Evolutionary conservation across 495 filamentous ascomycete genomes (phyloP).

Genomic region (Tuber melanosporum): DNA sequence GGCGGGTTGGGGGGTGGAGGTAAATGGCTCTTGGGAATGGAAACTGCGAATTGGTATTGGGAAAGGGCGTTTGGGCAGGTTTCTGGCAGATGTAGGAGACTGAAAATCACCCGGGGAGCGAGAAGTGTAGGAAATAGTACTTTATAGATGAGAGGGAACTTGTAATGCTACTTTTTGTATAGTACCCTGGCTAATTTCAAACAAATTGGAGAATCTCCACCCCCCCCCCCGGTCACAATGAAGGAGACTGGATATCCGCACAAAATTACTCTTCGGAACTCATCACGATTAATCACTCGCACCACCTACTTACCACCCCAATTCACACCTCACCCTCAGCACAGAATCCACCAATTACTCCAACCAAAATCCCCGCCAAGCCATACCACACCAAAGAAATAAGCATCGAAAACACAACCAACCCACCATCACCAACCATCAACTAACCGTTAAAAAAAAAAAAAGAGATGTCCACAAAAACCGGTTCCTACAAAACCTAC

Average conservation of each 20-base stretch:
- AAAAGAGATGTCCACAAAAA: background rate
- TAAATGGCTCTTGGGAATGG: conserved; percentile 45
- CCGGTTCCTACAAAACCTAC: conserved; percentile 19
- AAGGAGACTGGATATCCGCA: background rate
- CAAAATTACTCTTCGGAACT: background rate
- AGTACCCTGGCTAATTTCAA: background rate
- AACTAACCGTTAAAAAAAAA: background rate
- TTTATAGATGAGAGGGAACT: background rate
- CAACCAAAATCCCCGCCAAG: conserved; percentile 1
- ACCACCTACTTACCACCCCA: background rate
- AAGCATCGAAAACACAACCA: conserved; percentile 1
- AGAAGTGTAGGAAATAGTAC: background rate
- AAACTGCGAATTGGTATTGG: background rate
- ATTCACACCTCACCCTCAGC: background rate
- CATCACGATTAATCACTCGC: background rate
- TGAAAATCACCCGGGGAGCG: background rate
- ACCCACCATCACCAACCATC: background rate
- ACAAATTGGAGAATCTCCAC: background rate
- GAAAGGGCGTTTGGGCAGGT: background rate
- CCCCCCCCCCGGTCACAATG: background rate
- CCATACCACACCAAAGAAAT: background rate
- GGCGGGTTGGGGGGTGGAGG: conserved; percentile 85
- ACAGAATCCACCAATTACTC: background rate
- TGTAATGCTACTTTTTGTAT: background rate
- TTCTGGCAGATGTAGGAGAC: background rate